Evolutionary conservation across 306 rosid genomes (phyloP).

Genomic region (Cucumis cinereus): DNA sequence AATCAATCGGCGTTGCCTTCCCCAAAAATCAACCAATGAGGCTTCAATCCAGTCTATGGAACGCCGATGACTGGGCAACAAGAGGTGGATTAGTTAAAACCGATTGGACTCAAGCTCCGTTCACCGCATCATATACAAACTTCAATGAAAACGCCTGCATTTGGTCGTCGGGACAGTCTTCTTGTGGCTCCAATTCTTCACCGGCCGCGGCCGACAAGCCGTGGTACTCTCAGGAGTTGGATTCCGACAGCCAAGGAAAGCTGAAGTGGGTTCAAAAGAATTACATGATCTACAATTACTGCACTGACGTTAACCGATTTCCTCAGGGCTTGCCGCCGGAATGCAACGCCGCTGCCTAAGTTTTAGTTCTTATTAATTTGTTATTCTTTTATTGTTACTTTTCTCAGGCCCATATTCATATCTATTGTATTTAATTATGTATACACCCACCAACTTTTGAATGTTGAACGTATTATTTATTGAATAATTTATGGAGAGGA

Average conservation of each 20-base stretch:
- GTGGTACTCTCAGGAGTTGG: neutral
- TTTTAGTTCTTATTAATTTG: neutral
- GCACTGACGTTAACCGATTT: neutral
- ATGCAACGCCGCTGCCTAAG: neutral
- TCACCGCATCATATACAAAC: neutral
- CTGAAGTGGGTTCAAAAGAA: neutral
- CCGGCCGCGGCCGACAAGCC: neutral
- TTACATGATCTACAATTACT: neutral
- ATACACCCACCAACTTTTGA: neutral
- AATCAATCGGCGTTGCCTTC: slow-evolving; percentile 12
- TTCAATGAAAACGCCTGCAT: neutral
- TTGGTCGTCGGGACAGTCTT: neutral
- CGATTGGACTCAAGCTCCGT: neutral
- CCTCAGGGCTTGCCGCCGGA: neutral
- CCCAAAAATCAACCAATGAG: slow-evolving; percentile 9
- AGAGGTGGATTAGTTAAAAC: neutral
- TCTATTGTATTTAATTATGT: neutral
- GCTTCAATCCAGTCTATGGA: slow-evolving; percentile 1
- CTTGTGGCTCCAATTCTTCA: neutral
- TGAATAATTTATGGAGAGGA: neutral
- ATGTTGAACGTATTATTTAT: neutral
- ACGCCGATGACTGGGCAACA: slow-evolving; percentile 2
- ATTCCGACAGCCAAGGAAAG: neutral
- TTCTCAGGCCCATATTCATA: neutral
- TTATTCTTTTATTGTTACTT: neutral